Evolutionary conservation across 345 rosid species (phyloP).

Genomic region (Brassica napus): Da-Ae NC_063445.1:31471001-31471500

Average conservation of each 20-base stretch:
- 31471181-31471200: background rate
- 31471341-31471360: background rate
- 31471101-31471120: background rate
- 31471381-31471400: background rate
- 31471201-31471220: background rate
- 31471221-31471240: background rate
- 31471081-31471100: background rate
- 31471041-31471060: background rate
- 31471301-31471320: background rate
- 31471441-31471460: background rate
- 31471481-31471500: background rate
- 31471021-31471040: background rate
- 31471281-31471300: background rate
- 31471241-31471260: background rate
- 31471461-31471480: background rate
- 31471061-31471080: background rate
- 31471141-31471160: background rate
- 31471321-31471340: no score
- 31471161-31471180: background rate
- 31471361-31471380: background rate
- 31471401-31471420: background rate
- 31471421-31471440: background rate
- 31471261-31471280: background rate
- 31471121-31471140: background rate
- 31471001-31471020: background rate